These are phyloP conservation scores for Tulasnella calospora DNA, from an alignment of 768 basidiomycete species.

Conservation along the genomic window DNA sequence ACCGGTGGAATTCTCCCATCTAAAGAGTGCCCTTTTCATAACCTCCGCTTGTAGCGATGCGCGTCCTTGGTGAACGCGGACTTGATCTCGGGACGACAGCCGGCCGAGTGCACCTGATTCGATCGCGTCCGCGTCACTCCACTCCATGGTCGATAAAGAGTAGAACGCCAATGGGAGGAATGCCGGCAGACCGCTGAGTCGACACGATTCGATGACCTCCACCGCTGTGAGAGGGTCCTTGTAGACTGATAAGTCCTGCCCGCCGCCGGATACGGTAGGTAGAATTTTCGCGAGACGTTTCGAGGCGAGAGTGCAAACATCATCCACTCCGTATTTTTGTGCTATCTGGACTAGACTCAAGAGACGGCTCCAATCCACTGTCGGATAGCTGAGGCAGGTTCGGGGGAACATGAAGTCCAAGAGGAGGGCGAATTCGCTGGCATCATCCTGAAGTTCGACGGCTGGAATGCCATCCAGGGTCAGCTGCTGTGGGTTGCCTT, in stretches of 20 bases:
- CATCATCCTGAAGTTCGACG: neutral
- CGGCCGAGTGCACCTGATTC: neutral
- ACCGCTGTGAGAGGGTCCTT: neutral
- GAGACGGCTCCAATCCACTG: neutral
- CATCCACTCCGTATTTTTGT: neutral
- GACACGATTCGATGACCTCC: neutral
- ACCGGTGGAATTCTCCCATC: too few relatives aligned
- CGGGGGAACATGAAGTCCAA: slow-evolving; percentile 1
- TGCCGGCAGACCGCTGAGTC: neutral
- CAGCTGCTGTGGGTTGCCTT: neutral
- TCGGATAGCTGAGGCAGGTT: neutral
- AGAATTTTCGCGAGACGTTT: neutral
- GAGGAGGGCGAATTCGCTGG: neutral
- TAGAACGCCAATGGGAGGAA: neutral
- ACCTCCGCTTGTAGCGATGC: neutral
- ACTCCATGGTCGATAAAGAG: neutral
- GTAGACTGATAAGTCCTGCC: neutral
- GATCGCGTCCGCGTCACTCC: neutral
- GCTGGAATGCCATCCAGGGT: neutral
- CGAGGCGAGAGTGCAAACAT: neutral
- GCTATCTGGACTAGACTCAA: neutral
- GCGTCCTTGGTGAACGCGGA: neutral
- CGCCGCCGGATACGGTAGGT: neutral
- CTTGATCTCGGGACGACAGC: neutral
- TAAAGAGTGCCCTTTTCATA: neutral